Base-by-base conservation (phyloP, 441 rosid genomes). In the Pelargonium australe region DNA sequence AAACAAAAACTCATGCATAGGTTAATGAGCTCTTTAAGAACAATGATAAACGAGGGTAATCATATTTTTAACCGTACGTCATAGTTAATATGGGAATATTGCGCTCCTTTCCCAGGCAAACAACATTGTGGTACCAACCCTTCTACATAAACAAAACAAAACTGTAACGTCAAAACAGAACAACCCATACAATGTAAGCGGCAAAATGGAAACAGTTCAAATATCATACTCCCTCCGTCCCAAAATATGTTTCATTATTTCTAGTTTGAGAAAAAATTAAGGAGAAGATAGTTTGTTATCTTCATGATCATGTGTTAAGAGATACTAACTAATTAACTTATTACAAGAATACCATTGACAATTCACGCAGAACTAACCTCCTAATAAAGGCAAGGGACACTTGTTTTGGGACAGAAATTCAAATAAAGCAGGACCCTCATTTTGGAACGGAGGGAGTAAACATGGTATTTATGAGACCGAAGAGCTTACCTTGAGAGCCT, bases 1-100 rank as follows among this genome's bases (percentile, higher is more conserved):
- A 31, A 49, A 11, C 23, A 6, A 43, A 43, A 45, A 64, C 12
- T 37, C 37, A 34, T 14, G 10, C 19, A 12, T 7, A 4, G 8
- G 10, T 58, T 19, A 31, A 64, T 61, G 17, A 16, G 28, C 16
- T 8, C 40, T 25, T 10, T 14, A 19, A 58, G 37, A 7, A 13
- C 25, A n/a, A 31, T 0, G 37, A 19, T 2, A 20, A 41, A 51
- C 3, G 2, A 40, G 65, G 16, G 66, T 11, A 1, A 53, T 28
- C n/a, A 19, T 9, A 65, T 9, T 41, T 57, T 51, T 37, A 25
- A 31, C 58, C 91, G 1, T 80, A 87, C 97, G 97, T 91, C 89
- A 90, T 91, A 47, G 99, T 86, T 67, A 95, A 76, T 63, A 95
- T 78, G 14, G 99, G 91, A 47, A 88, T 68, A 68, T 70, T 80